A percentile compares a stretch with the other conserved stretches of the same genome.
phyloP scores from a whole-genome alignment of 805 yeast genomes.

The Komagataella pastoris region DNA sequence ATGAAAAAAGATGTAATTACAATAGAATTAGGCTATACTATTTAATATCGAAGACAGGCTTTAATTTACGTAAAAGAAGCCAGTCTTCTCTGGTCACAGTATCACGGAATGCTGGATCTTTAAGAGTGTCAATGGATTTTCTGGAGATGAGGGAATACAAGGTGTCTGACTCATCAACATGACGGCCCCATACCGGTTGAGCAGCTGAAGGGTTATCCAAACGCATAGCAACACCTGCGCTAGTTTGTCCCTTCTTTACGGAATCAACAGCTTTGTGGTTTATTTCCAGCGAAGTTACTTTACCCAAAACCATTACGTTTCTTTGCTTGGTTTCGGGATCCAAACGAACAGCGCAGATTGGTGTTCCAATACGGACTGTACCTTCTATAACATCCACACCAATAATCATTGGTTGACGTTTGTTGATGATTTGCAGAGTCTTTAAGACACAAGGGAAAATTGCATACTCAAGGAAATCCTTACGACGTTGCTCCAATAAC shows the following conservation, averaged over 20 bases:
- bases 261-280: slow-evolving; percentile 74
- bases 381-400: slow-evolving; percentile 98
- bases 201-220: slow-evolving; percentile 84
- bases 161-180: slow-evolving; percentile 85
- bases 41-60: slow-evolving; percentile 77
- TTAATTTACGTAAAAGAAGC: slow-evolving; percentile 80
- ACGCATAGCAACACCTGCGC: slow-evolving; percentile 98
- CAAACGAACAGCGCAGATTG: slow-evolving; percentile 83
- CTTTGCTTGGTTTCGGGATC: slow-evolving; percentile 78
- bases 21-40: slow-evolving; percentile 11
- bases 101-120: slow-evolving; percentile 95
- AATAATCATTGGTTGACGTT: slow-evolving; percentile 97
- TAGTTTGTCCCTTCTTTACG: slow-evolving; percentile 89
- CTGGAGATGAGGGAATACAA: slow-evolving; percentile 85
- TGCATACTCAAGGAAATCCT: slow-evolving; percentile 78
- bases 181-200: slow-evolving; percentile 99
- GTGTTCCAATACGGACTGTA: slow-evolving; percentile 79
- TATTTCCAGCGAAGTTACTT: slow-evolving; percentile 86
- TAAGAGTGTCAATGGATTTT: slow-evolving; percentile 89
- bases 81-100: slow-evolving; percentile 92
- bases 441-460: slow-evolving; percentile 91
- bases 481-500: slow-evolving; percentile 80
- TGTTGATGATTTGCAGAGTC: slow-evolving; percentile 92
- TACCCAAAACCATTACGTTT: slow-evolving; percentile 66
- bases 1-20: background rate